A percentile compares a stretch with the other conserved stretches of the same genome.
These are phyloP conservation scores for Candida hispaniensis DNA, from an alignment of 805 yeast species.

Conservation along the genomic window DNA sequence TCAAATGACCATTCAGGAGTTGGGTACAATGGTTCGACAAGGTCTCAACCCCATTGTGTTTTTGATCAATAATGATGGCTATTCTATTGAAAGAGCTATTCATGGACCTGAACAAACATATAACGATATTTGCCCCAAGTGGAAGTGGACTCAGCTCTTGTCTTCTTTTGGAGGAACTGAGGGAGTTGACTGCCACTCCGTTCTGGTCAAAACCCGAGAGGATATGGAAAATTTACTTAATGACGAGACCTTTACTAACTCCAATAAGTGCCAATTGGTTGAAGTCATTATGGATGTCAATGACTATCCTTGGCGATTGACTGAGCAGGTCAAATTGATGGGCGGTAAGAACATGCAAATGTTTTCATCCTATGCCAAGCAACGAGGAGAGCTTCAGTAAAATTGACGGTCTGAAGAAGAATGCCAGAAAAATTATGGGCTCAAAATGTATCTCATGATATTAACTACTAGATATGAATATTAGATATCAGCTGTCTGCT, in stretches of 20 bases:
- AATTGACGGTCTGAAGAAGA: too few relatives aligned
- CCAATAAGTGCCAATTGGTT: slow-evolving; percentile 36
- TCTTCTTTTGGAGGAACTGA: slow-evolving; percentile 38
- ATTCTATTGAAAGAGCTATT: slow-evolving; percentile 80
- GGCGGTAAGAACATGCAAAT: slow-evolving; percentile 21
- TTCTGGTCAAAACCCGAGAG: slow-evolving; percentile 32
- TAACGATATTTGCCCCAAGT: slow-evolving; percentile 69
- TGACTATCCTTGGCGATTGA: slow-evolving; percentile 58
- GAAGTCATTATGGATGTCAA: slow-evolving; percentile 49
- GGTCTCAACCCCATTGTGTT: slow-evolving; percentile 57
- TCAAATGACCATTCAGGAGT: slow-evolving; percentile 86
- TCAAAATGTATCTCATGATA: too few relatives aligned
- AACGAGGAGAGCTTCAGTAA: not conserved
- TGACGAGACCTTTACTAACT: slow-evolving; percentile 29
- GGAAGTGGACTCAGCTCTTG: slow-evolving; percentile 71
- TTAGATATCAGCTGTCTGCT: too few relatives aligned
- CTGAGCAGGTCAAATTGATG: slow-evolving; percentile 24
- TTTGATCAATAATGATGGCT: slow-evolving; percentile 75
- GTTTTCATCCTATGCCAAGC: slow-evolving; percentile 20
- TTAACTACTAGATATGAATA: too few relatives aligned
- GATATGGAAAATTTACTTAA: slow-evolving; percentile 33
- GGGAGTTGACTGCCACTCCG: slow-evolving; percentile 25
- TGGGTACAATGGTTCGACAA: slow-evolving; percentile 51
- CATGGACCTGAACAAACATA: slow-evolving; percentile 66
- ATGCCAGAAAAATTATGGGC: too few relatives aligned